phyloP scores from a whole-genome alignment of 225 moss, liverwort and hornwort genomes.

The Lunularia cruciata region DNA sequence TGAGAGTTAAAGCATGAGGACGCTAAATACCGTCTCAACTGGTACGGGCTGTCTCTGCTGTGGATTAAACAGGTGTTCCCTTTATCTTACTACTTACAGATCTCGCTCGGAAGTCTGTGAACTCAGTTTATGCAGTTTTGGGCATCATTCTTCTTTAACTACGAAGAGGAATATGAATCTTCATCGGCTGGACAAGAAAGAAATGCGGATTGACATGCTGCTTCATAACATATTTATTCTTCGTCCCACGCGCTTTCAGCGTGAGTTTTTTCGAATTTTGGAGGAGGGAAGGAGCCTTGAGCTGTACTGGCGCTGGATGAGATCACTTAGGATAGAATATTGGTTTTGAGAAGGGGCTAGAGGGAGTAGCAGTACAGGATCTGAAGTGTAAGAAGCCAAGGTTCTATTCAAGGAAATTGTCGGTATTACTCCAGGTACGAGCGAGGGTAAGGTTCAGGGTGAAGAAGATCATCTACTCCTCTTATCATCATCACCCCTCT shows the following conservation, averaged over 20 bases:
- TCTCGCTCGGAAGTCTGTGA: not conserved
- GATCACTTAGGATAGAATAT: not conserved
- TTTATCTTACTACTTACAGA: not conserved
- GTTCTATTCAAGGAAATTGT: not conserved
- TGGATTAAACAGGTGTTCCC: not conserved
- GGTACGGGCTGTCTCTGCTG: not conserved
- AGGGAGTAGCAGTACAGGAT: not conserved
- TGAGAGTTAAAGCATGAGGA: not conserved
- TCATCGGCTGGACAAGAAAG: not conserved
- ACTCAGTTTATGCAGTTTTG: too few relatives aligned
- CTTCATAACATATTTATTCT: not conserved
- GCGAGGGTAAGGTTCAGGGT: not conserved
- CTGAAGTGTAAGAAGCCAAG: not conserved
- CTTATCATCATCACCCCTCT: not conserved
- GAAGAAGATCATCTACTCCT: not conserved
- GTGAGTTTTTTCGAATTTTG: not conserved
- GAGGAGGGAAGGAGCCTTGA: not conserved
- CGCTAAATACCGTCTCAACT: not conserved
- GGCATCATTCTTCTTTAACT: not conserved
- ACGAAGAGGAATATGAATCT: too few relatives aligned
- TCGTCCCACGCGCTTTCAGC: not conserved
- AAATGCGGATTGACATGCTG: not conserved
- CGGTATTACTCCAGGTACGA: not conserved
- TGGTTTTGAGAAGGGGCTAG: not conserved
- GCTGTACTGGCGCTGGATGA: not conserved